phyloP scores from a whole-genome alignment of 768 basidiomycete genomes.

The Boletus tylopilopsis region DNA sequence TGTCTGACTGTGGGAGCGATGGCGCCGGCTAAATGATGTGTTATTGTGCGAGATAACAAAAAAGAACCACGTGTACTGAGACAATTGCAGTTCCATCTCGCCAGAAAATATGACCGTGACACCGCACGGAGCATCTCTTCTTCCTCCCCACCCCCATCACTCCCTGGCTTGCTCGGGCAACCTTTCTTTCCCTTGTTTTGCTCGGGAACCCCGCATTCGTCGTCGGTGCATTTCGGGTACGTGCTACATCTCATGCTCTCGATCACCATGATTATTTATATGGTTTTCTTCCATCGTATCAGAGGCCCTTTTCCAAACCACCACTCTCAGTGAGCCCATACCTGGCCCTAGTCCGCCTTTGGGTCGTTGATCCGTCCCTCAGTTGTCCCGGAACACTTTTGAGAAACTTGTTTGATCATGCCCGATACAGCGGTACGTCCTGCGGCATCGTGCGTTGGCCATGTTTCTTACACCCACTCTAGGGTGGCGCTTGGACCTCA shows the following conservation, averaged over 20 bases:
- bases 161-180: background rate
- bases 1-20: background rate
- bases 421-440: constrained; percentile 13
- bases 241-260: background rate
- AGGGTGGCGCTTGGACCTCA: constrained; percentile 7
- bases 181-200: background rate
- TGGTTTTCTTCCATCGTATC: background rate
- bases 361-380: constrained; percentile 3
- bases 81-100: background rate
- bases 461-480: background rate
- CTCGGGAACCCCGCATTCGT: background rate
- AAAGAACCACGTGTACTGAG: background rate
- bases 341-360: background rate
- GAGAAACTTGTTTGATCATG: constrained; percentile 1
- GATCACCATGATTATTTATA: background rate
- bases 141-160: background rate
- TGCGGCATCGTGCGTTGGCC: background rate
- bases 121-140: background rate
- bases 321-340: constrained; percentile 7
- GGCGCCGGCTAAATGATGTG: background rate
- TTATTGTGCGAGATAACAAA: constrained; percentile 30
- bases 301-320: too few relatives aligned
- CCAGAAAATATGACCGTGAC: constrained; percentile 16
- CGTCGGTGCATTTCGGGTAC: background rate
- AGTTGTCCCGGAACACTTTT: background rate